Conservation (phyloP, 306 rosid species). For the Medicago lupulina region DNA sequence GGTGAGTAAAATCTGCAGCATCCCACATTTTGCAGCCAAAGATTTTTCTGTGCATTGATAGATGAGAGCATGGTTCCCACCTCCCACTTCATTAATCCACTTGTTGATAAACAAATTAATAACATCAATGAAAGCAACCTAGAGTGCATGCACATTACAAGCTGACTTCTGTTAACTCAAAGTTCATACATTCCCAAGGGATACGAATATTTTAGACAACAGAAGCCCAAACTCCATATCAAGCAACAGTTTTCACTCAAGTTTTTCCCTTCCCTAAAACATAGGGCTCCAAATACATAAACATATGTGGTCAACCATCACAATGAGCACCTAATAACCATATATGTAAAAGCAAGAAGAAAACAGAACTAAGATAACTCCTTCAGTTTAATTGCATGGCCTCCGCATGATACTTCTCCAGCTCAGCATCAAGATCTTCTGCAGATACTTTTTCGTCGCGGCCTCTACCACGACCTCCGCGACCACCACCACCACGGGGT, state of each 20-base stretch:
- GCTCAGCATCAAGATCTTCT: constrained; percentile 93
- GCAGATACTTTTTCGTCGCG: constrained; percentile 85
- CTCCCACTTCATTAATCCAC: constrained; percentile 59
- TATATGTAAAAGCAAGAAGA: constrained; percentile 52
- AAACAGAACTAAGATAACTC: constrained; percentile 44
- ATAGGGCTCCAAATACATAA: constrained; percentile 62
- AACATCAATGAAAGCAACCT: constrained; percentile 54
- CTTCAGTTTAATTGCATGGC: constrained; percentile 75
- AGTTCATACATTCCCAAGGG: constrained; percentile 57
- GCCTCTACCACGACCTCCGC: constrained; percentile 60
- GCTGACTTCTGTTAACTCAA: constrained; percentile 62
- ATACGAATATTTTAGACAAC: constrained; percentile 52
- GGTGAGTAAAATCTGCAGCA: constrained; percentile 59
- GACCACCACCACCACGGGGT: constrained; percentile 51
- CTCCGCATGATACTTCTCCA: constrained; percentile 93
- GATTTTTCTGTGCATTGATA: constrained; percentile 57
- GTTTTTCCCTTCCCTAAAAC: constrained; percentile 52
- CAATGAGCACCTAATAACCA: constrained; percentile 55
- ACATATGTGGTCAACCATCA: constrained; percentile 50
- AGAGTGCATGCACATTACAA: constrained; percentile 55
- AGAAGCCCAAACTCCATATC: constrained; percentile 65
- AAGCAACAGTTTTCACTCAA: constrained; percentile 56
- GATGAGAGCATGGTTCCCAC: constrained; percentile 52
- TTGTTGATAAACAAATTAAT: constrained; percentile 54
- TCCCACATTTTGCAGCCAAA: constrained; percentile 69